These are phyloP conservation scores for Bathelium albidoporum DNA, from an alignment of 495 filamentous ascomycete species.

Conservation along the genomic window DNA sequence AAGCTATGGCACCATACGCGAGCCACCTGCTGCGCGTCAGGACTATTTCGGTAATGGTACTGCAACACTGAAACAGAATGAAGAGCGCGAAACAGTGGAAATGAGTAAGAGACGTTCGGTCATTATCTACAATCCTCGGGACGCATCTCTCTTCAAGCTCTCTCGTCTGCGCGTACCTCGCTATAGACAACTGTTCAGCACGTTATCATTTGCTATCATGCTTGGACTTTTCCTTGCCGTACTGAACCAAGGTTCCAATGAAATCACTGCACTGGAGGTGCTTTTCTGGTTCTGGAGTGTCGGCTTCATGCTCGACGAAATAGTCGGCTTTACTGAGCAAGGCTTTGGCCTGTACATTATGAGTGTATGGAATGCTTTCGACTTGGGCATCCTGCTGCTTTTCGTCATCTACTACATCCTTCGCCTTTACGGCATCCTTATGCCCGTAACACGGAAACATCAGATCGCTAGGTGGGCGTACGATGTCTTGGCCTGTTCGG, in stretches of 20 bases:
- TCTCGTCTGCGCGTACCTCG: constrained; percentile 80
- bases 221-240: constrained; percentile 77
- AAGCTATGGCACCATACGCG: constrained; percentile 29
- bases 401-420: constrained; percentile 81
- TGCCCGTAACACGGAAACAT: constrained; percentile 54
- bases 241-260: constrained; percentile 52
- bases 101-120: constrained; percentile 50
- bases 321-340: constrained; percentile 26
- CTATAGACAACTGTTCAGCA: constrained; percentile 82
- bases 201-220: constrained; percentile 68
- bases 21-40: constrained; percentile 4
- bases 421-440: constrained; percentile 71
- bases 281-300: constrained; percentile 96
- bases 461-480: constrained; percentile 70
- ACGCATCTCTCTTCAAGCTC: constrained; percentile 83
- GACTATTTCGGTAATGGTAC: background rate
- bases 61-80: constrained; percentile 5
- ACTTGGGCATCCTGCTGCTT: constrained; percentile 77
- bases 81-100: constrained; percentile 9
- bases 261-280: constrained; percentile 71
- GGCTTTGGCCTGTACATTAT: constrained; percentile 91
- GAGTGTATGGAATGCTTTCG: constrained; percentile 95
- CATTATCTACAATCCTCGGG: constrained; percentile 77
- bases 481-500: constrained; percentile 80
- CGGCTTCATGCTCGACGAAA: constrained; percentile 68